phyloP scores from a whole-genome alignment of 768 basidiomycete genomes.

The Phaeolepiota aurea region DNA sequence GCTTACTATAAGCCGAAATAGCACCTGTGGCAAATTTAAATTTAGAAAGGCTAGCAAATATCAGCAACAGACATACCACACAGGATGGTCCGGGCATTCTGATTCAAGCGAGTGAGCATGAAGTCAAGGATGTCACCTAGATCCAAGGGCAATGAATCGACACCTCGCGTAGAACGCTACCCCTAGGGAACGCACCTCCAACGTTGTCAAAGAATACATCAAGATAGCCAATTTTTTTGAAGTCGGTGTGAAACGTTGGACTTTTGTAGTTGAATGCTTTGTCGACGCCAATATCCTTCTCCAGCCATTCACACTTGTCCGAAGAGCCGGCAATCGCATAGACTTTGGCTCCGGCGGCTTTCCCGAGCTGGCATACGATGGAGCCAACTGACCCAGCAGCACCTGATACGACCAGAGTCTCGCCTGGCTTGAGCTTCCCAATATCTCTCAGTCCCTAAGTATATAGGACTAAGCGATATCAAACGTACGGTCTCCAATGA shows the following conservation, averaged over 20 bases:
- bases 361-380: constrained; percentile 77
- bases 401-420: constrained; percentile 79
- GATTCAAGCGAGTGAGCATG: constrained; percentile 64
- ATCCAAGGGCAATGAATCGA: too few relatives aligned
- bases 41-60: constrained; percentile 1
- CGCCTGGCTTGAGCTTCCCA: constrained; percentile 73
- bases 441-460: constrained; percentile 74
- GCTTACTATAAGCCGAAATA: constrained; percentile 77
- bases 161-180: too few relatives aligned
- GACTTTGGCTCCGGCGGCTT: constrained; percentile 70
- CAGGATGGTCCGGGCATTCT: constrained; percentile 67
- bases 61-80: constrained; percentile 50
- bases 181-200: constrained; percentile 29
- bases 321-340: constrained; percentile 80
- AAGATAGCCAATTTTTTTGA: constrained; percentile 71
- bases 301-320: constrained; percentile 85
- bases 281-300: constrained; percentile 75
- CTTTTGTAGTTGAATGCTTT: constrained; percentile 86
- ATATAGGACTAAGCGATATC: background rate
- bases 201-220: constrained; percentile 86
- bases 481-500: too few relatives aligned
- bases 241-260: constrained; percentile 57
- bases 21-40: constrained; percentile 39
- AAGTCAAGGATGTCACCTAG: constrained; percentile 74
- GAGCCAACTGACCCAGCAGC: constrained; percentile 91